Base-by-base conservation (phyloP, 2,329 filamentous ascomycete genomes). In the Neopestalotiopsis sp. region DNA sequence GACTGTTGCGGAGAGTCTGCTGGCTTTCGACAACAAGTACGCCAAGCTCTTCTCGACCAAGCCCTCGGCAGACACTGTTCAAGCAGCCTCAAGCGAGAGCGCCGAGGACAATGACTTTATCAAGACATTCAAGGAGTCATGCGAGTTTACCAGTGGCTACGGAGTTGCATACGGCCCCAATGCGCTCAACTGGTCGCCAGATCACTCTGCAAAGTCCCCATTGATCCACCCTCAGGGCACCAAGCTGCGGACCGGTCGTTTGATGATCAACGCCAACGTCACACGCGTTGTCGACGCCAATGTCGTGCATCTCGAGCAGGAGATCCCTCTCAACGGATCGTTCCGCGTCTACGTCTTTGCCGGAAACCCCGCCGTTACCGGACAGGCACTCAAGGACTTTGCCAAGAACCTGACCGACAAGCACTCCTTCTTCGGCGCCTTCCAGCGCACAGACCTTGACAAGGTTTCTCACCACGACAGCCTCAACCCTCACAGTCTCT, bases 61-160 rank as follows among this genome's bases (percentile, higher is more conserved):
- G 28, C 89, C 91, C 9, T 92, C 93, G 0, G 91, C 91, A 0
- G 90, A 87, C 69, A 92, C 95, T 78, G 91, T 95, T 10, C 86
- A 90, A 62, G 89, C 89, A 38, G 93, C 93, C 3, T 88, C 88
- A 9, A 74, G 77, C 20, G 72, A 77, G 40, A 78, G 72, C 4
- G 76, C 78, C 4, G 84, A 89, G 61, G 90, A 93, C 69, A 95
- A 95, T 76, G 90, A 92, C 12, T 97, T 98, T 78, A 89, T 97
- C 77, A 92, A 92, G 82, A 94, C 91, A 0, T 97, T 97, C 86
- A 97, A 97, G 79, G 93, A 93, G 68, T 90, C 90, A 38, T 97
- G 94, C 84, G 94, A 96, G 76, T 97, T 97, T 80, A 97, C 94
- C 12, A 94, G 92, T 72, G 95, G 95, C 69, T 97, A 97, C 78